Base-by-base conservation (phyloP, 2,329 filamentous ascomycete species). In the Fusarium citri region DNA sequence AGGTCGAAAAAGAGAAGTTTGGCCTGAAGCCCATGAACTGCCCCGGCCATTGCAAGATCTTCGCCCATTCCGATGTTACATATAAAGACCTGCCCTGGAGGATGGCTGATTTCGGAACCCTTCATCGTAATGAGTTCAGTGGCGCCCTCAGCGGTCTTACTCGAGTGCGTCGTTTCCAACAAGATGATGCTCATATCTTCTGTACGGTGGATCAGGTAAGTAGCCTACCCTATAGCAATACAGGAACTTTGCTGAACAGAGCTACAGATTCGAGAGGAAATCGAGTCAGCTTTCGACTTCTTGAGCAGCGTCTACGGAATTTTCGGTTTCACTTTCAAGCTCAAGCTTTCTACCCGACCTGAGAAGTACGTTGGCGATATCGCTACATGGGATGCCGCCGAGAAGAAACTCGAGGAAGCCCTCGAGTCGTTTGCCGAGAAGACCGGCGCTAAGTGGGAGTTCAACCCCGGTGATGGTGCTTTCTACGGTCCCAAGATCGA, bases 401-500 rank as follows among this genome's bases (percentile, higher is more conserved):
- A 99, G 81, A 86, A 84, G 18, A 93, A 92, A 79, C 86, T 99
- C 53, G 91, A 90, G 76, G 86, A 90, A 65, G 93, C 94, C 20
- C 86, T 99, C 50, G 88, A 96, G 71, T 87, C 90, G 68, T 98
- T 98, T 80, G 86, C 88, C 59, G 82, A 81, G 22, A 79, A 80
- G 59, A 80, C 80, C 37, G 88, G 91, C 64, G 86, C 89, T 34
- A 85, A 89, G 69, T 99, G 96, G 96, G 92, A 93, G 79, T 85
- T 97, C 54, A 97, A 98, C 81, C 92, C 94, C 64, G 96, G 95
- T 60, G 96, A 99, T 75, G 96, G 96, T 78, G 96, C 96, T 55
- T 99, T 98, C 83, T 99, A 99, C 80, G 96, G 96, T 3, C 96
- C 96, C 54, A 99, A 99, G 88, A 97, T 98, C 74, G 96, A 99